Evolutionary conservation across 352 stramenopile genomes (phyloP).

Genomic region (Phytopythium kandeliae): DNA sequence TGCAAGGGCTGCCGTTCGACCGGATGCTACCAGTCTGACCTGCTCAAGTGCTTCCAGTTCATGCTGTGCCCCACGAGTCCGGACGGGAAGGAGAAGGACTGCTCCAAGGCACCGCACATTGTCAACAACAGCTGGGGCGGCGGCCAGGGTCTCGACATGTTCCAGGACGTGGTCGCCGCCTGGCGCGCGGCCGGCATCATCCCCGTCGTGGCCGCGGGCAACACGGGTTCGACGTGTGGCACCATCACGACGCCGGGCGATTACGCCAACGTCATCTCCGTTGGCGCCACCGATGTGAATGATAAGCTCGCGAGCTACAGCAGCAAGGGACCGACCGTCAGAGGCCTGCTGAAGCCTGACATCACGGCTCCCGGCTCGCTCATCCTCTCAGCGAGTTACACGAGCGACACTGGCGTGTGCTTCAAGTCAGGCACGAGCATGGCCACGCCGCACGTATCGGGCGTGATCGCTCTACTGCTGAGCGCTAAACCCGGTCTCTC

Average conservation of each 20-base stretch:
- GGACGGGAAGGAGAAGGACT: slow-evolving; percentile 37
- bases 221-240: slow-evolving; percentile 39
- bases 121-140: slow-evolving; percentile 74
- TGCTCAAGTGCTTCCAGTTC: slow-evolving; percentile 57
- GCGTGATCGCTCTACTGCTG: slow-evolving; percentile 48
- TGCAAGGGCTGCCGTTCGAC: slow-evolving; percentile 42
- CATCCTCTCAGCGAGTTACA: slow-evolving; percentile 47
- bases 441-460: slow-evolving; percentile 54
- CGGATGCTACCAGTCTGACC: slow-evolving; percentile 34
- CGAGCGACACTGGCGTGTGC: slow-evolving; percentile 36
- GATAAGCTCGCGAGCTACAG: slow-evolving; percentile 40
- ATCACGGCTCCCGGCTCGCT: slow-evolving; percentile 36
- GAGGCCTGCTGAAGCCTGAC: slow-evolving; percentile 43
- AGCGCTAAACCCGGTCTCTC: slow-evolving; percentile 27
- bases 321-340: slow-evolving; percentile 43
- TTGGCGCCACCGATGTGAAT: slow-evolving; percentile 47
- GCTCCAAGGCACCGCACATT: slow-evolving; percentile 40
- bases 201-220: slow-evolving; percentile 48
- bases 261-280: slow-evolving; percentile 48
- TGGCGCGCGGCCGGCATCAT: slow-evolving; percentile 52
- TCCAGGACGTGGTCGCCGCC: slow-evolving; percentile 33
- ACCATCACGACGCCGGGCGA: slow-evolving; percentile 51
- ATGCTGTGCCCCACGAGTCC: slow-evolving; percentile 57
- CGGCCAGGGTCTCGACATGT: slow-evolving; percentile 34
- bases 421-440: slow-evolving; percentile 65